Percentiles rank a stretch among this genome's conserved stretches.
Evolutionary conservation across 805 yeast species (phyloP).

Genomic region (Kodamaea kaohsiungensis): DNA sequence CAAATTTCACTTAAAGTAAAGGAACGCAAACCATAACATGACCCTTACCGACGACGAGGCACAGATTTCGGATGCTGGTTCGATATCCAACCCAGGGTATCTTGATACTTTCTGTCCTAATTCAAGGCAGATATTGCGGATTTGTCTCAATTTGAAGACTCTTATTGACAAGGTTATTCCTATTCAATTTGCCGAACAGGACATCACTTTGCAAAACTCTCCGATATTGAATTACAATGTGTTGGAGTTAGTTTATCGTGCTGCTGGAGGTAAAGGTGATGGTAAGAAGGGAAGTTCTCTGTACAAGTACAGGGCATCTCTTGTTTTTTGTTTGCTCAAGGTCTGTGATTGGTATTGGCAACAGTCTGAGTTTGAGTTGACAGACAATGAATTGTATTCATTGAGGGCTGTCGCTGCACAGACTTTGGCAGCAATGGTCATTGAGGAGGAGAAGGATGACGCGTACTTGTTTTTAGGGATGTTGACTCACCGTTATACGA

Average conservation of each 20-base stretch:
- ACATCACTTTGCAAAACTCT: conserved; percentile 57
- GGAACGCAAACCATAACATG: not conserved
- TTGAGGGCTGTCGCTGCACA: conserved; percentile 73
- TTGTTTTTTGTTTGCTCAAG: conserved; percentile 69
- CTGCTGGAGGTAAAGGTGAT: conserved; percentile 79
- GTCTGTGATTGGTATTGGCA: conserved; percentile 80
- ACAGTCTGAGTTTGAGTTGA: conserved; percentile 58
- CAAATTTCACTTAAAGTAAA: not conserved
- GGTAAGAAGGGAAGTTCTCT: conserved; percentile 56
- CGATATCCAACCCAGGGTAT: not conserved
- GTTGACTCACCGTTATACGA: conserved; percentile 73
- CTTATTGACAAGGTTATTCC: conserved; percentile 75
- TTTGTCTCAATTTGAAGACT: conserved; percentile 71
- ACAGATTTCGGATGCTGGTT: not conserved
- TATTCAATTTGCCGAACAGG: conserved; percentile 52
- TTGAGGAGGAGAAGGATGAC: conserved; percentile 61
- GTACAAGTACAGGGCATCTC: conserved; percentile 62
- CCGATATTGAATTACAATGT: conserved; percentile 60
- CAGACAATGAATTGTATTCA: conserved; percentile 63
- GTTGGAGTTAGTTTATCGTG: conserved; percentile 59
- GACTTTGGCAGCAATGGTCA: conserved; percentile 65
- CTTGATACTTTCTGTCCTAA: conserved; percentile 45
- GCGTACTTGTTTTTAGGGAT: conserved; percentile 68
- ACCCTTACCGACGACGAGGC: not conserved
- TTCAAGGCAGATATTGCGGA: conserved; percentile 65